These are phyloP conservation scores for Aureobasidium subglaciale DNA, from an alignment of 2,329 filamentous ascomycete species.

Conservation along the genomic window DNA sequence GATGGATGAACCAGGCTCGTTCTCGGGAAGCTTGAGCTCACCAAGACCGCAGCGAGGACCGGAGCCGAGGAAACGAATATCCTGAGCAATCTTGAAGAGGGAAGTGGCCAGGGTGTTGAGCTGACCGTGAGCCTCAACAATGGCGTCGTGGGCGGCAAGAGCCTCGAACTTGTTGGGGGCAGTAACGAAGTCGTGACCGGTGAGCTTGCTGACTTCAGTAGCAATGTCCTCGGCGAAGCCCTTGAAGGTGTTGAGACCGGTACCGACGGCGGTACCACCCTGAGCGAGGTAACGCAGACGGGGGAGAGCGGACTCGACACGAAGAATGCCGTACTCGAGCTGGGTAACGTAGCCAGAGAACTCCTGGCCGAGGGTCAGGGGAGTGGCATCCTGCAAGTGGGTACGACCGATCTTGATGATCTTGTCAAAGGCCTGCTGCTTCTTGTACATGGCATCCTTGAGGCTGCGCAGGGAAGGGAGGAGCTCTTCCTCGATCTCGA, in stretches of 20 bases:
- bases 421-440: conserved; percentile 81
- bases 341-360: conserved; percentile 97
- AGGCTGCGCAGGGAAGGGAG: conserved; percentile 77
- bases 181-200: conserved; percentile 86
- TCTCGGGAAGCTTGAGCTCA: conserved; percentile 89
- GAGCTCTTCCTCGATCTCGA: conserved; percentile 82
- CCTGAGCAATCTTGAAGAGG: conserved; percentile 96
- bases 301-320: conserved; percentile 74
- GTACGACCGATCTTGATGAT: conserved; percentile 99
- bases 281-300: conserved; percentile 83
- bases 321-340: conserved; percentile 82
- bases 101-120: conserved; percentile 89
- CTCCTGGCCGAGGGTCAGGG: conserved; percentile 90
- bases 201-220: conserved; percentile 83
- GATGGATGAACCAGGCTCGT: conserved; percentile 95
- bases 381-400: conserved; percentile 94
- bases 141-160: conserved; percentile 88
- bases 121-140: conserved; percentile 87
- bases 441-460: conserved; percentile 75
- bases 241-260: conserved; percentile 93
- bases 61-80: conserved; percentile 93
- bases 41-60: conserved; percentile 93
- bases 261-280: conserved; percentile 93
- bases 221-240: conserved; percentile 94
- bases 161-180: conserved; percentile 99